Conservation (phyloP, 768 basidiomycete genomes). For the Mycena capillaripes region DNA sequence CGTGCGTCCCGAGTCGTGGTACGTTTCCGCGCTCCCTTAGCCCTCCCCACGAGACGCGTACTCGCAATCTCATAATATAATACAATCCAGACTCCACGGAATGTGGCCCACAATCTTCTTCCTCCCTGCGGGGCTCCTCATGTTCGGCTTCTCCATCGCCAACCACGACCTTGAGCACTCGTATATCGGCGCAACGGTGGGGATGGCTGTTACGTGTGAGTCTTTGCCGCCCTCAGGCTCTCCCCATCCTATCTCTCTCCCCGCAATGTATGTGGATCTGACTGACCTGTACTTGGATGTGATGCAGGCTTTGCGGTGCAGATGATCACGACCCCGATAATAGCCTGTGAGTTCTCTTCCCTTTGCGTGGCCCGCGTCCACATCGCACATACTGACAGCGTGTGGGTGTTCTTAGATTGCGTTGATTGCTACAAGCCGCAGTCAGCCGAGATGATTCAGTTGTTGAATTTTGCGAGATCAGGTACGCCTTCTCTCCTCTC, state of each 20-base stretch:
- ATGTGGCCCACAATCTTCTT: conserved; percentile 38
- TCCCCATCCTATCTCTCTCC: background rate
- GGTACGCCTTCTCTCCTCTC: background rate
- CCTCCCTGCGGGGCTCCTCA: conserved; percentile 35
- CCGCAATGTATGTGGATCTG: no score
- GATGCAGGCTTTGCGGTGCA: conserved; percentile 39
- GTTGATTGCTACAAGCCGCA: conserved; percentile 41
- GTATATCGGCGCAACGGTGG: conserved; percentile 34
- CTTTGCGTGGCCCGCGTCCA: no score
- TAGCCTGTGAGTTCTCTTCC: conserved; percentile 24
- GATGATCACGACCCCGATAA: conserved; percentile 32
- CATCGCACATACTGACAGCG: background rate
- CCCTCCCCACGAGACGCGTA: no score
- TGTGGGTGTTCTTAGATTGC: conserved; percentile 11
- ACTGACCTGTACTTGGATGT: no score
- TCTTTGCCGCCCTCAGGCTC: background rate
- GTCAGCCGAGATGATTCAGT: conserved; percentile 35
- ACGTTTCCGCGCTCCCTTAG: background rate
- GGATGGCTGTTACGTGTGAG: conserved; percentile 35
- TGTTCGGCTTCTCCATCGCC: conserved; percentile 34
- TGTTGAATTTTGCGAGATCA: conserved; percentile 37
- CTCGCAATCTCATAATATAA: background rate
- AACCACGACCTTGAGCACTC: conserved; percentile 32
- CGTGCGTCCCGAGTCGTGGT: conserved; percentile 33
- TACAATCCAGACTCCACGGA: conserved; percentile 36